These are phyloP conservation scores for Xerocomus potaroensis DNA, from an alignment of 768 basidiomycete species.

Conservation along the genomic window DNA sequence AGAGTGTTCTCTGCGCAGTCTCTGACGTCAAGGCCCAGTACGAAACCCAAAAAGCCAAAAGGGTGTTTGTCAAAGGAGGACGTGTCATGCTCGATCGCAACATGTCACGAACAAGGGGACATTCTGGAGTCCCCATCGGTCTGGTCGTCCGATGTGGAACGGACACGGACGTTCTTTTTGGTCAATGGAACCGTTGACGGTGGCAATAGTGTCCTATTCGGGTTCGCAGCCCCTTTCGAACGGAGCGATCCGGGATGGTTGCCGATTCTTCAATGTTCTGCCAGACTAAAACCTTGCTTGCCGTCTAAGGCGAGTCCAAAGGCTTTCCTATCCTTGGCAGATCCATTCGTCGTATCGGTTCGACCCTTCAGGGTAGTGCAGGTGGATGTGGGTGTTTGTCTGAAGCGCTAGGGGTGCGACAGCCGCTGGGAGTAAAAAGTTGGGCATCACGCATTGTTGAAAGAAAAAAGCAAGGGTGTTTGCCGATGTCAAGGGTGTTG, in stretches of 20 bases:
- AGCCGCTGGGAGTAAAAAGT: conserved; percentile 20
- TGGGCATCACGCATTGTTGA: too few species aligned
- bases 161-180: background rate
- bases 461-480: too few species aligned
- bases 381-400: too few species aligned
- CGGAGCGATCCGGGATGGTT: conserved; percentile 9
- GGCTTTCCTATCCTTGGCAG: background rate
- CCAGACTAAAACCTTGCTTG: conserved; percentile 11
- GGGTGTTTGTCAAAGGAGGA: too few species aligned
- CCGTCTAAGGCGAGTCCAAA: too few species aligned
- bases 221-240: conserved; percentile 1
- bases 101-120: too few species aligned
- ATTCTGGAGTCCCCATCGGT: too few species aligned
- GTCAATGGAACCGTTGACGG: conserved; percentile 3
- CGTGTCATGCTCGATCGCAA: too few species aligned
- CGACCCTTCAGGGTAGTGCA: background rate
- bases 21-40: conserved; percentile 25
- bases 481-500: background rate
- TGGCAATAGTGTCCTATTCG: conserved; percentile 7
- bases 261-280: background rate
- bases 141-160: background rate
- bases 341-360: background rate
- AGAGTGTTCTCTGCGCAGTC: conserved; percentile 18
- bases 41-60: background rate
- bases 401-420: background rate